Base-by-base conservation (phyloP, 495 filamentous ascomycete species). In the Lophium mytilinum region DNA sequence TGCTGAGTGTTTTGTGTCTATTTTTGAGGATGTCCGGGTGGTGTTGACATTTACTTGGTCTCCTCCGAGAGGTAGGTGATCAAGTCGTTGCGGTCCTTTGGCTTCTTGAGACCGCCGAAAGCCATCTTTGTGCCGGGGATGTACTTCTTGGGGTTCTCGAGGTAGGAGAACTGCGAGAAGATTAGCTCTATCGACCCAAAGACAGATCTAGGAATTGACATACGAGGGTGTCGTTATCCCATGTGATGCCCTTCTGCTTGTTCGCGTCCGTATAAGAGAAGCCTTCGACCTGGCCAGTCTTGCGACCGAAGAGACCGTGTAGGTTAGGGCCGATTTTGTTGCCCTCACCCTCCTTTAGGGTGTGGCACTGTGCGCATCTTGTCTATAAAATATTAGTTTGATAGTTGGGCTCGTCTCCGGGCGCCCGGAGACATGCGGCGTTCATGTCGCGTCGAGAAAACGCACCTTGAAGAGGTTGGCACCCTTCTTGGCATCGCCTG, bases 121-220 rank as follows among this genome's bases (percentile, higher is more conserved):
- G 93, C 93, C 93, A 99, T 99, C 89, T 99, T 99, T 75, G 93
- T 99, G 65, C 93, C 93, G 67, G 93, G 94, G 61, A 99, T 97
- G 84, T 84, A 92, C 76, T 92, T 92, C 80, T 92, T 92, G 65
- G 88, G 88, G 80, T 92, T 92, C 77, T 92, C 88, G 68, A 92
- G 84, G 80, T 92, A 92, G 59, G 83, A 76, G 72, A 89, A 92
- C 87, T 89, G 64, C 49, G 35, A 11, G 8, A 35, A 42, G 15
- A 58, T 77, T 57, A 76, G 70, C 43, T 51, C 12, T n/a, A 41
- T n/a, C 9, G 47, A 15, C n/a, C 14, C n/a, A 39, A 24, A 37
- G 24, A 4, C 6, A 6, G 24, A 19, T 54, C n/a, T 33, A 11
- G 9, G 6, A 21, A 19, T 3, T 11, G 14, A 75, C 84, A 58